Conservation (phyloP, 1,139 yeast genomes). For the Kodamaea anthophila region DNA sequence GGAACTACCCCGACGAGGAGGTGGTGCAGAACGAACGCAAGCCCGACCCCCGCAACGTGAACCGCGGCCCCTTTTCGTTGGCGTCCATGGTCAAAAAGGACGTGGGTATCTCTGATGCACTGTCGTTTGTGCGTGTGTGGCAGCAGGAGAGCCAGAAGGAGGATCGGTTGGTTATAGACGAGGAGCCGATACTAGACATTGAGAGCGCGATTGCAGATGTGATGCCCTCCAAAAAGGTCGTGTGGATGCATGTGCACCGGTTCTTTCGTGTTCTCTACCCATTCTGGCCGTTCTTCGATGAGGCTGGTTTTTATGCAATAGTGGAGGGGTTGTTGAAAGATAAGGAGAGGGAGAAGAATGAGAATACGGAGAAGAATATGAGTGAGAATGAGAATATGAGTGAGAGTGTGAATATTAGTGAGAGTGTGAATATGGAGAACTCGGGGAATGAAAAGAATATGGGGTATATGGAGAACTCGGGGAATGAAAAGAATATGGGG, state of each 20-base stretch:
- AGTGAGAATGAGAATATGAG: too few species aligned
- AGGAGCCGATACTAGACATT: conserved; percentile 20
- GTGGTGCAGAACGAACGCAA: conserved; percentile 25
- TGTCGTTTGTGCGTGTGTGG: conserved; percentile 22
- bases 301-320: conserved; percentile 17
- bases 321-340: conserved; percentile 24
- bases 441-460: too few species aligned
- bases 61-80: conserved; percentile 49
- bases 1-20: conserved; percentile 36
- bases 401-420: too few species aligned
- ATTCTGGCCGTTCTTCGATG: conserved; percentile 34
- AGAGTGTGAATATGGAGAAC: too few species aligned
- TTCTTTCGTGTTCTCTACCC: conserved; percentile 30
- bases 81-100: conserved; percentile 44
- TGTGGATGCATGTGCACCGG: conserved; percentile 27
- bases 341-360: too few species aligned
- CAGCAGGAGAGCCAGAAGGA: conserved; percentile 3
- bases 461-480: too few species aligned
- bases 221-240: conserved; percentile 27
- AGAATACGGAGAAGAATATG: too few species aligned
- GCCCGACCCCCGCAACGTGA: conserved; percentile 17
- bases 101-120: conserved; percentile 30
- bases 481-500: too few species aligned
- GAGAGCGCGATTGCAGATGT: conserved; percentile 22
- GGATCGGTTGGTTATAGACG: conserved; percentile 7